These are phyloP conservation scores for Ramalina intermedia DNA, from an alignment of 495 filamentous ascomycete species.

Conservation along the genomic window DNA sequence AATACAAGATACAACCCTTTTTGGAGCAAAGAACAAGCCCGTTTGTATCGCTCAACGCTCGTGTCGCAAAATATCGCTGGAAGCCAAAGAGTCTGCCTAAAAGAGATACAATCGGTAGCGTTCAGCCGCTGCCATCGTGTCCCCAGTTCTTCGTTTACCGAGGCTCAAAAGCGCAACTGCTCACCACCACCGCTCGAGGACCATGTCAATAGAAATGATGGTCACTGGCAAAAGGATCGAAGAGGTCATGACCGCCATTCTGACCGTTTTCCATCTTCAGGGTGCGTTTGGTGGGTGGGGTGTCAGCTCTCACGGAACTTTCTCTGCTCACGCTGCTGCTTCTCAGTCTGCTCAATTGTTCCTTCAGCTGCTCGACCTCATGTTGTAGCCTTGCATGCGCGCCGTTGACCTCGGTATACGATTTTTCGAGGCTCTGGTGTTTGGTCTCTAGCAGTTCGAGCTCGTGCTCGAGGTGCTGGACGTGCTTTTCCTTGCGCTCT, in stretches of 20 bases:
- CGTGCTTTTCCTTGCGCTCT: slow-evolving; percentile 34
- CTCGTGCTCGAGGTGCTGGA: slow-evolving; percentile 27
- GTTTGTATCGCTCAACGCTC: too few species aligned
- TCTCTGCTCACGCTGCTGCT: slow-evolving; percentile 5
- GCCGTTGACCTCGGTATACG: slow-evolving; percentile 13
- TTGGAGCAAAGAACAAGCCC: too few species aligned
- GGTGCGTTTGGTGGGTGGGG: not conserved
- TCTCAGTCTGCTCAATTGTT: slow-evolving; percentile 13
- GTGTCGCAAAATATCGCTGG: too few species aligned
- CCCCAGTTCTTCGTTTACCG: too few species aligned
- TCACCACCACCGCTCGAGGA: not conserved
- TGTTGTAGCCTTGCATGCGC: slow-evolving; percentile 9
- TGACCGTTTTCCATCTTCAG: slow-evolving; percentile 1
- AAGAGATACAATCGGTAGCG: too few species aligned
- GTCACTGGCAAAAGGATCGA: slow-evolving; percentile 8
- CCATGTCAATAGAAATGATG: slow-evolving; percentile 2
- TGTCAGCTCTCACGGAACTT: slow-evolving; percentile 5
- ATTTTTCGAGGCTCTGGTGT: slow-evolving; percentile 12
- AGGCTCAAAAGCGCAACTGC: not conserved
- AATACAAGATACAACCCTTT: too few species aligned
- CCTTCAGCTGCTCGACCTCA: slow-evolving; percentile 16
- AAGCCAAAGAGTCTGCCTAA: too few species aligned
- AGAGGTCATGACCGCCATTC: not conserved
- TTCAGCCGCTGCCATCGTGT: too few species aligned
- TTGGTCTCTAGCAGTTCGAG: slow-evolving; percentile 23